Base-by-base conservation (phyloP, 805 yeast genomes). In the Lachancea sp. region DNA sequence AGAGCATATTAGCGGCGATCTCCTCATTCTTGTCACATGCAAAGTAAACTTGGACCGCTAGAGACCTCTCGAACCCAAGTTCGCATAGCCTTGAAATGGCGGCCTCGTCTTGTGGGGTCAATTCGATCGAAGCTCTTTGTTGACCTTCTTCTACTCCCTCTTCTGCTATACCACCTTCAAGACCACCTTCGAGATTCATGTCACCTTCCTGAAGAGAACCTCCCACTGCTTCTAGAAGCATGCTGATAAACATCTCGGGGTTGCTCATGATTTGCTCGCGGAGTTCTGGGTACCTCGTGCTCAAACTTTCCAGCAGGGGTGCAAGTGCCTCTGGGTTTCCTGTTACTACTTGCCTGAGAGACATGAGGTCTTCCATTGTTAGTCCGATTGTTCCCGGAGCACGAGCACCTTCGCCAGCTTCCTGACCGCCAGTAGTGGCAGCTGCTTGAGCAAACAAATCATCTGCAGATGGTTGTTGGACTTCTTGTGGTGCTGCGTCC, bases 11-110 rank as follows among this genome's bases (percentile, higher is more conserved):
- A 17, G 97, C 98, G 31, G 98, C 88, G 55, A 86, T 75, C 69
- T 90, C 96, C 68, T 92, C 98, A 65, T 92, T 87, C 68, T 88
- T 90, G 57, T 92, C 98, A 65, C 98, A 92, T 30, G 97, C 97
- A 73, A 92, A 80, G 68, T 86, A 92, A 22, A 94, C 95, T 68
- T 89, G 96, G 45, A 88, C 77, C 33, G 85, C 98, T 42, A 83
- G 69, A 51, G 80, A 74, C 51, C 96, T 76, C 50, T 87, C 96
- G 55, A 92, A 92, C 0, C 98, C 98, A 49, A 92, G 72, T 63
- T 84, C 97, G 61, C 95, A 83, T 49, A 92, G 72, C 59, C 98
- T 77, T 47, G 74, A 72, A 49, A 92, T 85, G n/a, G 97, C 96
- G 45, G 73, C 85, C 57, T 83, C 82, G 58, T 92, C 98, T 52